Conservation (phyloP, 768 basidiomycete genomes). For the Wakefieldia striispora region DNA sequence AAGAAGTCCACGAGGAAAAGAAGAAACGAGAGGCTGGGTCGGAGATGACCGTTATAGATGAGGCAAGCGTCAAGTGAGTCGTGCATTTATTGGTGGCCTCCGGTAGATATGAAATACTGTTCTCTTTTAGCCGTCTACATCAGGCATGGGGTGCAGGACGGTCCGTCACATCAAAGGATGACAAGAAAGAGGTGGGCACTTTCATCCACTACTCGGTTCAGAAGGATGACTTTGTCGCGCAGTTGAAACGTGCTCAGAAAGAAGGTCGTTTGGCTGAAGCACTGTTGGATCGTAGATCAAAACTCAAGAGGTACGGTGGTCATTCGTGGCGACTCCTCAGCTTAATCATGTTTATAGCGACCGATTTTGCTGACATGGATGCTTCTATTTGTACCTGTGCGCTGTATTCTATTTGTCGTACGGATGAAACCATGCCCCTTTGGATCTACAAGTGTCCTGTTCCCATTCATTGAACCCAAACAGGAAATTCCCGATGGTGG, state of each 20-base stretch:
- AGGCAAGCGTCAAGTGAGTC: constrained; percentile 70
- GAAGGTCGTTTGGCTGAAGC: constrained; percentile 82
- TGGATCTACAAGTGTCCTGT: neutral
- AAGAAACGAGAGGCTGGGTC: constrained; percentile 61
- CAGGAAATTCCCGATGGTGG: neutral
- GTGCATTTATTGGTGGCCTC: constrained; percentile 3
- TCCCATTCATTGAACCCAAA: neutral
- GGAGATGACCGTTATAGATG: constrained; percentile 59
- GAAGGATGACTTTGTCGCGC: constrained; percentile 3
- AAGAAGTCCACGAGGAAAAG: constrained; percentile 76
- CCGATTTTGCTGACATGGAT: constrained; percentile 40
- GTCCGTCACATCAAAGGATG: constrained; percentile 63
- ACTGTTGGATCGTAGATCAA: constrained; percentile 73
- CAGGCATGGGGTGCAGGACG: constrained; percentile 87
- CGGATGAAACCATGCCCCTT: constrained; percentile 13
- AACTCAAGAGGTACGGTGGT: constrained; percentile 71
- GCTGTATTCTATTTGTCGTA: constrained; percentile 8
- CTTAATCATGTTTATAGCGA: constrained; percentile 32
- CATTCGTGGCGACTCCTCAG: neutral
- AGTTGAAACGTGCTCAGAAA: constrained; percentile 78
- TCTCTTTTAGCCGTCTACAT: constrained; percentile 52
- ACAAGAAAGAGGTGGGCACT: constrained; percentile 66
- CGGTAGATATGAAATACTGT: constrained; percentile 1
- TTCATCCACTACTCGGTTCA: neutral
- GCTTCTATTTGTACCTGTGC: constrained; percentile 13